Conservation (phyloP, 2,329 filamentous ascomycete species). For the Colletotrichum sp. region DNA sequence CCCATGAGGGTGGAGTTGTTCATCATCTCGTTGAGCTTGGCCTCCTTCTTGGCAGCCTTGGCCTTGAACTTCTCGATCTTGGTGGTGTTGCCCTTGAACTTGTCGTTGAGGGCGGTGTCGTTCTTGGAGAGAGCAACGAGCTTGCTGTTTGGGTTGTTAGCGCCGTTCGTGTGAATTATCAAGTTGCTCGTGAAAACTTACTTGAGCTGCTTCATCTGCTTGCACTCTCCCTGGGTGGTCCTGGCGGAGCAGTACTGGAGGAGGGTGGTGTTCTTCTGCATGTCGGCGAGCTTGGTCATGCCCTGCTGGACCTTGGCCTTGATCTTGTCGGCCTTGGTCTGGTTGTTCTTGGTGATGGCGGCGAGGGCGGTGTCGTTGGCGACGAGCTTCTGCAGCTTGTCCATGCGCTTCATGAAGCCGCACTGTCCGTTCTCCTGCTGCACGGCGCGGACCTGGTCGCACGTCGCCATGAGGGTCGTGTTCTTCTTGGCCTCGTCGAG, state of each 20-base stretch:
- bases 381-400: conserved; percentile 28
- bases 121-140: conserved; percentile 17
- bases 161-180: background rate
- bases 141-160: conserved; percentile 2
- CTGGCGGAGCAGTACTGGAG: conserved; percentile 11
- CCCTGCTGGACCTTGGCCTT: conserved; percentile 26
- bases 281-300: conserved; percentile 15
- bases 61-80: conserved; percentile 37
- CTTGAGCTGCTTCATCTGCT: conserved; percentile 8
- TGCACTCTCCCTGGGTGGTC: conserved; percentile 14
- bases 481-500: conserved; percentile 35
- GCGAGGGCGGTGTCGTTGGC: conserved; percentile 29
- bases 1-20: conserved; percentile 38
- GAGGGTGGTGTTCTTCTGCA: conserved; percentile 12
- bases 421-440: conserved; percentile 32
- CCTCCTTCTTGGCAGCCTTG: conserved; percentile 24
- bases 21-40: conserved; percentile 26
- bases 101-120: conserved; percentile 29
- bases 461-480: conserved; percentile 37
- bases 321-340: conserved; percentile 30
- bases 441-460: conserved; percentile 35
- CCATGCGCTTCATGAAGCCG: conserved; percentile 29
- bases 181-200: background rate
- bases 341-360: conserved; percentile 30
- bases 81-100: conserved; percentile 39